Conservation (phyloP, 345 rosid genomes). For the Acer saccharum region DNA sequence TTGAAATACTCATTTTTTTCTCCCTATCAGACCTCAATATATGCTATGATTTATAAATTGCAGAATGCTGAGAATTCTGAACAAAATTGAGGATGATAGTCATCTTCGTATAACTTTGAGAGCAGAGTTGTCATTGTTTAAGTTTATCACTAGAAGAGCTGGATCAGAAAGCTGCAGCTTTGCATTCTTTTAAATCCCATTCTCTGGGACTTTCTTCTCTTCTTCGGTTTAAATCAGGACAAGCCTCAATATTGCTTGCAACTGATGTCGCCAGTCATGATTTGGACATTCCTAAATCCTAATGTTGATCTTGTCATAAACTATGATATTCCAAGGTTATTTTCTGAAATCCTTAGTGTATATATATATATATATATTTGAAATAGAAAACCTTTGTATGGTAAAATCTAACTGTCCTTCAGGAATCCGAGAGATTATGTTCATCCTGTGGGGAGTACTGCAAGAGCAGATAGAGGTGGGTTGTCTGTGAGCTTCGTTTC, state of each 20-base stretch:
- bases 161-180: slow-evolving; percentile 67
- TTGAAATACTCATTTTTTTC: too few species aligned
- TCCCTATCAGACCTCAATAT: too few species aligned
- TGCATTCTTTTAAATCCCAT: slow-evolving; percentile 86
- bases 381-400: too few species aligned
- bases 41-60: too few species aligned
- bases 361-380: too few species aligned
- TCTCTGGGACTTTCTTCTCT: slow-evolving; percentile 66
- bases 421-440: slow-evolving; percentile 92
- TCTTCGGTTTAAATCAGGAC: slow-evolving; percentile 84
- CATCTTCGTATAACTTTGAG: slow-evolving; percentile 7
- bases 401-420: slow-evolving; percentile 22
- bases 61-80: too few species aligned
- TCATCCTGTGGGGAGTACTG: slow-evolving; percentile 97
- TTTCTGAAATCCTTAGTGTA: not conserved
- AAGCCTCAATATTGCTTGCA: slow-evolving; percentile 70
- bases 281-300: slow-evolving; percentile 94
- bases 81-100: too few species aligned
- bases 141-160: slow-evolving; percentile 85
- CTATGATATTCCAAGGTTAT: slow-evolving; percentile 83
- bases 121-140: slow-evolving; percentile 72
- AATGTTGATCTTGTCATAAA: slow-evolving; percentile 95
- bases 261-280: slow-evolving; percentile 99
- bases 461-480: slow-evolving; percentile 88
- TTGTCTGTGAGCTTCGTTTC: slow-evolving; percentile 80